A percentile compares a stretch with the other conserved stretches of the same genome.
phyloP scores from a whole-genome alignment of 192 early-diverging fungal species.

The Gorgonomyces haynaldii region DNA sequence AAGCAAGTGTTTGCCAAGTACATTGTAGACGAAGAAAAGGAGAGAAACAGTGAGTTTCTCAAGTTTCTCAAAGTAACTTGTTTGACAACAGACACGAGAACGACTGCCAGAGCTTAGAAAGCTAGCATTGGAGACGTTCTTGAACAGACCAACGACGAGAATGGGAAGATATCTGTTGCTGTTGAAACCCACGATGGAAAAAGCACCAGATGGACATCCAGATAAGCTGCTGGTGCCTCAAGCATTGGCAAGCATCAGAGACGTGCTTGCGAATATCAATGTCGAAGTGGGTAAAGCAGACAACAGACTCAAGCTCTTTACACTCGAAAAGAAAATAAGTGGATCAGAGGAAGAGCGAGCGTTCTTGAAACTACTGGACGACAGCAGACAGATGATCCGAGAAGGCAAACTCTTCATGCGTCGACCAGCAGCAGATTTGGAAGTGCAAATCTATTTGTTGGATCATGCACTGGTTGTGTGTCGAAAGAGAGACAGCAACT shows the following conservation, averaged over 20 bases:
- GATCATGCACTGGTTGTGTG: conserved; percentile 55
- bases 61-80: conserved; percentile 60
- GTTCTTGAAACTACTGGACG: conserved; percentile 62
- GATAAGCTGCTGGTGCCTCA: conserved; percentile 64
- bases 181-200: conserved; percentile 67
- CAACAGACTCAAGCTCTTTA: conserved; percentile 69
- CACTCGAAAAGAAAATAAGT: conserved; percentile 57
- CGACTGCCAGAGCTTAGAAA: conserved; percentile 66
- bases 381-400: conserved; percentile 58
- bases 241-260: conserved; percentile 59
- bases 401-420: conserved; percentile 65
- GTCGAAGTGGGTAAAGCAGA: conserved; percentile 77
- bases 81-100: conserved; percentile 48
- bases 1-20: conserved; percentile 74
- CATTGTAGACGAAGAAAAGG: conserved; percentile 63
- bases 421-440: conserved; percentile 45
- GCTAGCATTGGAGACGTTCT: conserved; percentile 73
- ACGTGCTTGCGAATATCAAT: conserved; percentile 70
- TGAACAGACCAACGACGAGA: conserved; percentile 78
- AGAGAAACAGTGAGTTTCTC: conserved; percentile 32
- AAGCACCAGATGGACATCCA: conserved; percentile 69
- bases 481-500: conserved; percentile 23
- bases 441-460: conserved; percentile 68
- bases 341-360: conserved; percentile 17
- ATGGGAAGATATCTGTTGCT: conserved; percentile 78